phyloP scores from a whole-genome alignment of 2,329 filamentous ascomycete genomes.

The Aspergillus nomiae region DNA sequence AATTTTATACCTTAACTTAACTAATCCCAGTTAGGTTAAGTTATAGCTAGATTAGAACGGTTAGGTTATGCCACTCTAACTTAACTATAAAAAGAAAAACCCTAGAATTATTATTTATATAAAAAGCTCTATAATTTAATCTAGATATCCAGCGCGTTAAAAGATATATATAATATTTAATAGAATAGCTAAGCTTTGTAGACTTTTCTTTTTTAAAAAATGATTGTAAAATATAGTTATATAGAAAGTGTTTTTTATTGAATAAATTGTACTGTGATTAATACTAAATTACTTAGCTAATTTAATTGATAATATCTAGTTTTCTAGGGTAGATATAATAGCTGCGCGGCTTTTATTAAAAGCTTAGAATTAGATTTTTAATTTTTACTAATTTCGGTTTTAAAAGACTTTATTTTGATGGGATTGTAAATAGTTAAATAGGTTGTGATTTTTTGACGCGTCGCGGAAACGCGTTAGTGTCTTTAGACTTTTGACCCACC shows the following conservation, averaged over 20 bases:
- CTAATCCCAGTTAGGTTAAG: too few relatives aligned
- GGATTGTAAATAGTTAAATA: slow-evolving; percentile 3
- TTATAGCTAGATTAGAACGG: too few relatives aligned
- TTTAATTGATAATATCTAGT: background rate
- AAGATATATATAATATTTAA: too few relatives aligned
- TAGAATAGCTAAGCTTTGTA: too few relatives aligned
- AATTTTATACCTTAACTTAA: too few relatives aligned
- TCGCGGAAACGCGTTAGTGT: background rate
- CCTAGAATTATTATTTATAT: too few relatives aligned
- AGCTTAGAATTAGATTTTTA: background rate
- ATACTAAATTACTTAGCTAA: background rate
- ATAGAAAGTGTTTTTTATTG: background rate
- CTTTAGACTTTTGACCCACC: background rate
- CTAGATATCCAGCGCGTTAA: too few relatives aligned
- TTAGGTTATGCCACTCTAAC: too few relatives aligned
- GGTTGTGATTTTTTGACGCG: background rate
- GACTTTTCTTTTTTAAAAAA: too few relatives aligned
- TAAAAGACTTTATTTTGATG: slow-evolving; percentile 5
- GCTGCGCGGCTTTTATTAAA: background rate
- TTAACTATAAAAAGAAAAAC: too few relatives aligned
- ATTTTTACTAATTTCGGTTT: slow-evolving; percentile 11
- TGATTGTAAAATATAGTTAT: background rate
- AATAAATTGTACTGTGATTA: background rate
- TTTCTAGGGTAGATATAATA: background rate
- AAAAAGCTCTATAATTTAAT: too few relatives aligned